A percentile compares a stretch with the other conserved stretches of the same genome.
Evolutionary conservation across 768 basidiomycete genomes (phyloP).

Genomic region (Ramaria rubella): DNA sequence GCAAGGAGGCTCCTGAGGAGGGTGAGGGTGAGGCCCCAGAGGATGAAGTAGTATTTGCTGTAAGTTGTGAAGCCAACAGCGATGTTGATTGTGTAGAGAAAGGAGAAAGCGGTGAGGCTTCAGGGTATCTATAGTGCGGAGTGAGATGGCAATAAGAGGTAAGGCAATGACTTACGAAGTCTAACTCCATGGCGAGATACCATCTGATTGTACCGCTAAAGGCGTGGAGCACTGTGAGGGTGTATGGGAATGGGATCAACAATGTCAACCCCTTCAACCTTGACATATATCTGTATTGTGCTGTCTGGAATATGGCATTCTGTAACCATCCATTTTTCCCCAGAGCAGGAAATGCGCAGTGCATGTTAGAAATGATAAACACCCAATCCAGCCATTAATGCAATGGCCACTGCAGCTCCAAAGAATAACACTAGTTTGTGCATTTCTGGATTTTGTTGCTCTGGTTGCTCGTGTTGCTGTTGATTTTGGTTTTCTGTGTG

Average conservation of each 20-base stretch:
- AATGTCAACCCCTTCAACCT: no score
- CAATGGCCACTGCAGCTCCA: background rate
- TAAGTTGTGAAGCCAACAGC: slow-evolving; percentile 90
- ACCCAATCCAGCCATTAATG: background rate
- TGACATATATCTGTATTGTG: no score
- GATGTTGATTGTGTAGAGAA: slow-evolving; percentile 93
- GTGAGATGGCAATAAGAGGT: background rate
- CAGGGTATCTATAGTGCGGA: slow-evolving; percentile 37
- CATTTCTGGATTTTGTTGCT: background rate
- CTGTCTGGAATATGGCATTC: no score
- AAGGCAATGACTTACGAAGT: slow-evolving; percentile 38
- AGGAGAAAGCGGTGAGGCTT: slow-evolving; percentile 67
- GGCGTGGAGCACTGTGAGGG: slow-evolving; percentile 87
- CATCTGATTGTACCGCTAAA: slow-evolving; percentile 81
- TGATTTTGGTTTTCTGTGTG: background rate
- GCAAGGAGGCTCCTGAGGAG: slow-evolving; percentile 87
- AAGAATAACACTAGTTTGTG: background rate
- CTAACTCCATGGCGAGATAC: slow-evolving; percentile 51
- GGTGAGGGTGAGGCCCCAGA: slow-evolving; percentile 78
- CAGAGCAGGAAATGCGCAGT: no score
- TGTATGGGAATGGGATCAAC: slow-evolving; percentile 97
- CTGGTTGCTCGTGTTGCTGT: background rate
- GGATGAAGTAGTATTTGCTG: slow-evolving; percentile 91
- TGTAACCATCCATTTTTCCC: no score
- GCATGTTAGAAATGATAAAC: background rate